These are phyloP conservation scores for Boletus nobilissimus DNA, from an alignment of 1,284 basidiomycete species.

Conservation along the genomic window DNA sequence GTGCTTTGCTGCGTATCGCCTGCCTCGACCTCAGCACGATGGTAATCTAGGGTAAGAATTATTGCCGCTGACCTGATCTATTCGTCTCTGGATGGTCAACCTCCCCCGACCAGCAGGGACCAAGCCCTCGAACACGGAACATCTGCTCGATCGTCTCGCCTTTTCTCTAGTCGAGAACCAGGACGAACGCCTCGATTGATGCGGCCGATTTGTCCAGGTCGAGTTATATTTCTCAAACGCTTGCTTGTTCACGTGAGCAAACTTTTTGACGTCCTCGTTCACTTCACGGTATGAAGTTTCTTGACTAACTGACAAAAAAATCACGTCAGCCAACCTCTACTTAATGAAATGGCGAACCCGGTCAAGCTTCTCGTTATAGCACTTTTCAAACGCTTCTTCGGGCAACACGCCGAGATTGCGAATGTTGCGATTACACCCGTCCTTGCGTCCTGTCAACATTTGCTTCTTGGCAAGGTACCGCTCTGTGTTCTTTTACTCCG, in stretches of 20 bases:
- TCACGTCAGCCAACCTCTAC: slow-evolving; percentile 14
- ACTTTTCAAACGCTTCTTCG: slow-evolving; percentile 97
- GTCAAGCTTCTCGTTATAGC: slow-evolving; percentile 85
- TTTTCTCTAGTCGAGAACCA: slow-evolving; percentile 95
- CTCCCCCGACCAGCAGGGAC: slow-evolving; percentile 93
- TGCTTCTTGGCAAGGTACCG: slow-evolving; percentile 93
- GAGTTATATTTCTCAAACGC: slow-evolving; percentile 98
- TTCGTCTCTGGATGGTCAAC: slow-evolving; percentile 90
- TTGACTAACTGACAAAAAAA: slow-evolving; percentile 77
- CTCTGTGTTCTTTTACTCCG: slow-evolving; percentile 94
- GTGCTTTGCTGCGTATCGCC: slow-evolving; percentile 78
- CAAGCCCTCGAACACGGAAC: slow-evolving; percentile 96
- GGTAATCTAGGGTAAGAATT: not conserved
- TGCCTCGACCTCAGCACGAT: slow-evolving; percentile 51
- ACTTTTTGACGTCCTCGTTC: slow-evolving; percentile 94
- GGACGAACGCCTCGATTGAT: slow-evolving; percentile 95
- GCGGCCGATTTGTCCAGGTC: slow-evolving; percentile 90
- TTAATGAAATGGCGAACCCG: slow-evolving; percentile 62
- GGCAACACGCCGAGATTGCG: slow-evolving; percentile 96
- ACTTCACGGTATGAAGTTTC: slow-evolving; percentile 88
- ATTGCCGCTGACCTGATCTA: slow-evolving; percentile 74
- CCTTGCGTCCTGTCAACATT: slow-evolving; percentile 84
- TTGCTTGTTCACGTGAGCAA: slow-evolving; percentile 99
- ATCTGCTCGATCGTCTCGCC: slow-evolving; percentile 99
- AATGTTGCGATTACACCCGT: slow-evolving; percentile 94